phyloP scores from a whole-genome alignment of 352 stramenopile species.

The Pythium grandisporangium region DNA sequence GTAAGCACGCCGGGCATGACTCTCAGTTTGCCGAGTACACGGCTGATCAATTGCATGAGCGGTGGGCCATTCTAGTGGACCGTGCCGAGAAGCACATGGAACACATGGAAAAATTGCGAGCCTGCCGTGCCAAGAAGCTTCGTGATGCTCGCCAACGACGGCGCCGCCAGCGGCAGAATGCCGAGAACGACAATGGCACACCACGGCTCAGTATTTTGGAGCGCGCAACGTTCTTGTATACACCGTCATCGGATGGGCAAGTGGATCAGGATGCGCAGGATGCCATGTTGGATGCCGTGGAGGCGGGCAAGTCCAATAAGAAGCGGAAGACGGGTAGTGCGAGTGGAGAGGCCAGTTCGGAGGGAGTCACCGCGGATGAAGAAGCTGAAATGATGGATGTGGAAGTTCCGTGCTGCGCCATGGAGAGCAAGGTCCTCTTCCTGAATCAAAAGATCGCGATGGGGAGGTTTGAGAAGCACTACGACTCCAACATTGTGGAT shows the following conservation, averaged over 20 bases:
- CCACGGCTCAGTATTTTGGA: neutral
- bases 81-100: constrained; percentile 43
- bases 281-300: neutral
- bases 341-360: neutral
- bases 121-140: constrained; percentile 40
- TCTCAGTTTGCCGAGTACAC: constrained; percentile 49
- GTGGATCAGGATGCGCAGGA: neutral
- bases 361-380: constrained; percentile 8
- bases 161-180: too few relatives aligned
- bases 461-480: constrained; percentile 48
- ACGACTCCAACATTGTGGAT: constrained; percentile 49
- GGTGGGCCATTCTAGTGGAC: constrained; percentile 44
- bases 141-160: constrained; percentile 19
- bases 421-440: constrained; percentile 46
- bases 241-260: neutral
- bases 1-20: constrained; percentile 25
- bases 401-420: constrained; percentile 27
- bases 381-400: constrained; percentile 14
- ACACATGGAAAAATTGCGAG: constrained; percentile 43
- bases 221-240: constrained; percentile 4
- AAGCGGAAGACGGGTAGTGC: too few relatives aligned
- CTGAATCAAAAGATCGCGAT: constrained; percentile 41
- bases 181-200: too few relatives aligned
- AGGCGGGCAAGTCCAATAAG: too few relatives aligned
- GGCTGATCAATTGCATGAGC: constrained; percentile 39